Conservation (phyloP, 176 grass and related monocot genomes). For the Themeda triandra region DNA sequence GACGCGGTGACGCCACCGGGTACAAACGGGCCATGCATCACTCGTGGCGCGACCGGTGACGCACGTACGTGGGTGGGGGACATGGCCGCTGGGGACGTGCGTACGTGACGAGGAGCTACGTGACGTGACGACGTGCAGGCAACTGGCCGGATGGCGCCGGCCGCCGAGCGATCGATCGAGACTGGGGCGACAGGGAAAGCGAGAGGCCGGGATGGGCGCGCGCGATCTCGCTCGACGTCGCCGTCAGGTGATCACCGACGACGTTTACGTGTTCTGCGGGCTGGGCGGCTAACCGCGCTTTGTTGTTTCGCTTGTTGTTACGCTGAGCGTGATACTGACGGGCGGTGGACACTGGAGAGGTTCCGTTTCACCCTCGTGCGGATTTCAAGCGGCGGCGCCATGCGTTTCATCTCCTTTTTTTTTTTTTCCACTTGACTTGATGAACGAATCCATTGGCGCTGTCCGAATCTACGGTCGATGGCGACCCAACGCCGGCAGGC, state of each 20-base stretch:
- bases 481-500: neutral
- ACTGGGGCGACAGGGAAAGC: too few relatives aligned
- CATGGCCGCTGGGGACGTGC: neutral
- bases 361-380: neutral
- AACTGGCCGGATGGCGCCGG: neutral
- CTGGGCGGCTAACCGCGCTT: too few relatives aligned
- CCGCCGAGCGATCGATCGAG: too few relatives aligned
- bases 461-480: neutral
- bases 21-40: neutral
- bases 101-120: neutral
- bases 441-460: neutral
- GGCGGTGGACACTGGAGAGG: too few relatives aligned
- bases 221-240: too few relatives aligned
- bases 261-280: too few relatives aligned
- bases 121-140: neutral
- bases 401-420: too few relatives aligned
- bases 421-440: too few relatives aligned
- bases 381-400: neutral
- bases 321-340: too few relatives aligned
- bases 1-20: constrained; percentile 2
- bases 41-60: neutral
- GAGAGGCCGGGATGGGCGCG: too few relatives aligned
- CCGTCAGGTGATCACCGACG: too few relatives aligned
- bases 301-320: too few relatives aligned
- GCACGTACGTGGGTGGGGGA: neutral